Evolutionary conservation across 192 early-diverging fungal genomes (phyloP).

Genomic region (Coemansia sp.): DNA sequence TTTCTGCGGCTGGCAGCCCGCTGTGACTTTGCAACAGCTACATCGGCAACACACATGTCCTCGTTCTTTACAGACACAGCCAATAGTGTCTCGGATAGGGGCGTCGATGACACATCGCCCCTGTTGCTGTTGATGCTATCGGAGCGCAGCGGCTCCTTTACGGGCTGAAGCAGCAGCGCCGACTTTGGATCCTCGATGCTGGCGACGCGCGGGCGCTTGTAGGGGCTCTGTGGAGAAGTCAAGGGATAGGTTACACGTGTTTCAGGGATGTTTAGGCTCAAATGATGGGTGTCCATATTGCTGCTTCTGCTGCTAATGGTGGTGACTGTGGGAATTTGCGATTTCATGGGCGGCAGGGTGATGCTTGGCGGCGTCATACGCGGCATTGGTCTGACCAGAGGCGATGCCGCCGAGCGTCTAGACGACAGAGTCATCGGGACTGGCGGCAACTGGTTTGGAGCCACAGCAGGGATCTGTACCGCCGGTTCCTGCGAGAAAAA

Average conservation of each 20-base stretch:
- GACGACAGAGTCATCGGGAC: neutral
- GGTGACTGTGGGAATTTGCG: neutral
- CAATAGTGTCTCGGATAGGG: neutral
- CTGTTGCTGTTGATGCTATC: neutral
- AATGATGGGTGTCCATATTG: too few relatives aligned
- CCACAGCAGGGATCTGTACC: neutral
- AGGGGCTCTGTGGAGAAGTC: neutral
- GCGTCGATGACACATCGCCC: neutral
- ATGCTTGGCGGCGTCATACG: slow-evolving; percentile 1
- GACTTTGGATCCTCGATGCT: neutral
- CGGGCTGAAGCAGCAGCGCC: neutral
- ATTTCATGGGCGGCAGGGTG: neutral
- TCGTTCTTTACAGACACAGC: neutral
- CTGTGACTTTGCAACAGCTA: neutral
- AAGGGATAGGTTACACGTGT: neutral
- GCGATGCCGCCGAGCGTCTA: neutral
- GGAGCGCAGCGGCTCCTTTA: slow-evolving; percentile 1
- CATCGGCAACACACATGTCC: neutral
- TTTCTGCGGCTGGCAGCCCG: neutral
- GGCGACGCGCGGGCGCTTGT: neutral
- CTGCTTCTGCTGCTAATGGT: neutral
- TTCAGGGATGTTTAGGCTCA: neutral
- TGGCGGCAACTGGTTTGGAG: neutral
- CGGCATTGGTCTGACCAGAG: neutral
- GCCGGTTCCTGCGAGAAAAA: neutral